These are phyloP conservation scores for Hyphopichia homilentoma DNA, from an alignment of 805 yeast genomes.

Conservation along the genomic window DNA sequence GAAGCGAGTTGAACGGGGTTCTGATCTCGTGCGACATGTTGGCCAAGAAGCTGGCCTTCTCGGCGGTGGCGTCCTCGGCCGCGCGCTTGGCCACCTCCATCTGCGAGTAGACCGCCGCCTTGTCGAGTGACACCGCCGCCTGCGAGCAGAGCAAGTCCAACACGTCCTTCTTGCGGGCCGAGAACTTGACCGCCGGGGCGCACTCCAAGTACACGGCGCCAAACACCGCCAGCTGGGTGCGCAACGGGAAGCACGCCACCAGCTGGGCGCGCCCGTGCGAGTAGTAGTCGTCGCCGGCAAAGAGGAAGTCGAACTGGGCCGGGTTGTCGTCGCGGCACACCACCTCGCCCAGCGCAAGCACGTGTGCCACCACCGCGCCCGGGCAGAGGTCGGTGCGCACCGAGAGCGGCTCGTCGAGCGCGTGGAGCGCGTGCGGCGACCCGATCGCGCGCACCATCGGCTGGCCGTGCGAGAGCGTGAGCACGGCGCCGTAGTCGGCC, in stretches of 20 bases:
- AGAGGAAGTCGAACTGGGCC: slow-evolving; percentile 26
- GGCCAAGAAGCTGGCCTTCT: slow-evolving; percentile 49
- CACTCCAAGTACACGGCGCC: slow-evolving; percentile 47
- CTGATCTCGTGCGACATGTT: slow-evolving; percentile 58
- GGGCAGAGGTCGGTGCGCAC: slow-evolving; percentile 44
- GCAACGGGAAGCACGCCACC: slow-evolving; percentile 45
- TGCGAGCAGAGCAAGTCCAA: slow-evolving; percentile 45
- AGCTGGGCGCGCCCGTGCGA: slow-evolving; percentile 27
- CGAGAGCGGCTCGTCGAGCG: slow-evolving; percentile 31
- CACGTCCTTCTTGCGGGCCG: slow-evolving; percentile 34
- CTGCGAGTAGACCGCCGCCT: slow-evolving; percentile 43
- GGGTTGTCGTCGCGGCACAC: slow-evolving; percentile 35
- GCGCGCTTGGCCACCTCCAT: slow-evolving; percentile 41
- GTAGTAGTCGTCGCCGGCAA: slow-evolving; percentile 40
- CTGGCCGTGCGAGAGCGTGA: slow-evolving; percentile 17
- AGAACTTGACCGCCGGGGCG: slow-evolving; percentile 18
- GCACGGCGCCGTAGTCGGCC: slow-evolving; percentile 31
- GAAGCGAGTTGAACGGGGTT: slow-evolving; percentile 51
- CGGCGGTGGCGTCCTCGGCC: slow-evolving; percentile 53
- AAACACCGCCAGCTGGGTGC: slow-evolving; percentile 34
- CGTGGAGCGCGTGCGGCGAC: slow-evolving; percentile 18
- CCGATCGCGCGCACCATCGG: slow-evolving; percentile 26
- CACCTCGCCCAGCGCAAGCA: slow-evolving; percentile 32
- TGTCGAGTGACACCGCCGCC: slow-evolving; percentile 49
- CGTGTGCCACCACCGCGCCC: slow-evolving; percentile 32